phyloP scores from a whole-genome alignment of 225 moss, liverwort and hornwort genomes.

The Pseudisothecium myosuroides region DNA sequence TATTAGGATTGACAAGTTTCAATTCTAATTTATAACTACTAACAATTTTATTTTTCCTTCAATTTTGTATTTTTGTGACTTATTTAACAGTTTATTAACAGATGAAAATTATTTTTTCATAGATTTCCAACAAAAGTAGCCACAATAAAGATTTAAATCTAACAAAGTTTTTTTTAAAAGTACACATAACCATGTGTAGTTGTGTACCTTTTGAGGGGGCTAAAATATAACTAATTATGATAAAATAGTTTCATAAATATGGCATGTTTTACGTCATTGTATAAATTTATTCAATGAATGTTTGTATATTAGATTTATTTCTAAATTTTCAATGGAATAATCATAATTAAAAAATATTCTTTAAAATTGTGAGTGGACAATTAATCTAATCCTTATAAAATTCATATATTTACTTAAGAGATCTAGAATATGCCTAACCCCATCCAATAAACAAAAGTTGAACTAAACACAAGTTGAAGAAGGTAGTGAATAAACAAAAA shows the following conservation, averaged over 20 bases:
- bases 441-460: too few species aligned
- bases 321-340: neutral
- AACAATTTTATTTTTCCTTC: neutral
- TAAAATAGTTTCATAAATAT: neutral
- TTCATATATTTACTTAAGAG: neutral
- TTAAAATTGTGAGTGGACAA: neutral
- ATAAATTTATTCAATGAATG: neutral
- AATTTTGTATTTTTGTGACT: neutral
- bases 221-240: neutral
- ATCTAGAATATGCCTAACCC: fast-evolving
- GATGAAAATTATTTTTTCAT: neutral
- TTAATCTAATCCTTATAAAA: neutral
- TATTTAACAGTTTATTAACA: neutral
- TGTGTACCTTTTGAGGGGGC: too few species aligned
- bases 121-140: neutral
- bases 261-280: neutral
- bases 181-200: too few species aligned
- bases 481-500: neutral
- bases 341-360: neutral
- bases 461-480: neutral
- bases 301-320: neutral
- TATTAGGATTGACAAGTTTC: neutral
- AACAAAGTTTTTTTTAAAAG: neutral
- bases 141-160: neutral
- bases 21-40: neutral